These are phyloP conservation scores for Umbilicaria muhlenbergii DNA, from an alignment of 495 filamentous ascomycete species.

Conservation along the genomic window DNA sequence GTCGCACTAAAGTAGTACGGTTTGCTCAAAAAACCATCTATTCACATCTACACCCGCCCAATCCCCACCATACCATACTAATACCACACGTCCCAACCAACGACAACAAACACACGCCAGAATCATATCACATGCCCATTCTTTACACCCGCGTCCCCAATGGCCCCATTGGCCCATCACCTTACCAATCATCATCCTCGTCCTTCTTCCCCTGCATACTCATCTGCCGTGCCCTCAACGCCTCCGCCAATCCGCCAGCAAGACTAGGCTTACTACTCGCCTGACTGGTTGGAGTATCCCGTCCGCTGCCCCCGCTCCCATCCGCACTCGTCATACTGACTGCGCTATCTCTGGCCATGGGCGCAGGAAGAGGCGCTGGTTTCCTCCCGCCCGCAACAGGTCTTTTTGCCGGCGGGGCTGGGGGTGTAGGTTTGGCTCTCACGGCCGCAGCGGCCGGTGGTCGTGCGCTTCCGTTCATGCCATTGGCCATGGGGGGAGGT, in stretches of 20 bases:
- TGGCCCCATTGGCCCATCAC: too few relatives aligned
- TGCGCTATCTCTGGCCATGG: conserved; percentile 41
- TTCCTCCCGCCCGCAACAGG: conserved; percentile 54
- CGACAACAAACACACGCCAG: too few relatives aligned
- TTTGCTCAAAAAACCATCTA: too few relatives aligned
- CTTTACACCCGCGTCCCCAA: too few relatives aligned
- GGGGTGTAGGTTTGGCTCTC: conserved; percentile 57
- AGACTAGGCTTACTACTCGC: conserved; percentile 39
- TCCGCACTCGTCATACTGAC: conserved; percentile 54
- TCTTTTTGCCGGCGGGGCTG: conserved; percentile 77
- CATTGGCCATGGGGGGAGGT: conserved; percentile 30
- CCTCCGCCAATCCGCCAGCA: conserved; percentile 74
- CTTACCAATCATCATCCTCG: conserved; percentile 54
- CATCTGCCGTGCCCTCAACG: conserved; percentile 55
- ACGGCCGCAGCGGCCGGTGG: conserved; percentile 27
- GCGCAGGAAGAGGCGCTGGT: conserved; percentile 43
- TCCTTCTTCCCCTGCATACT: conserved; percentile 44
- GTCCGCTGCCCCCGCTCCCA: conserved; percentile 45
- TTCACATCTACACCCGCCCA: too few relatives aligned
- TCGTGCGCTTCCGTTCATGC: conserved; percentile 14
- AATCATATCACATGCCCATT: too few relatives aligned
- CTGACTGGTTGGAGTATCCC: conserved; percentile 49
- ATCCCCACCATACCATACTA: too few relatives aligned
- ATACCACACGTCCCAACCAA: too few relatives aligned
- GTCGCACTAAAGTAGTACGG: too few relatives aligned